These are phyloP conservation scores for Vitis riparia DNA, from an alignment of 164 flowering plant species.

Conservation along the genomic window DNA sequence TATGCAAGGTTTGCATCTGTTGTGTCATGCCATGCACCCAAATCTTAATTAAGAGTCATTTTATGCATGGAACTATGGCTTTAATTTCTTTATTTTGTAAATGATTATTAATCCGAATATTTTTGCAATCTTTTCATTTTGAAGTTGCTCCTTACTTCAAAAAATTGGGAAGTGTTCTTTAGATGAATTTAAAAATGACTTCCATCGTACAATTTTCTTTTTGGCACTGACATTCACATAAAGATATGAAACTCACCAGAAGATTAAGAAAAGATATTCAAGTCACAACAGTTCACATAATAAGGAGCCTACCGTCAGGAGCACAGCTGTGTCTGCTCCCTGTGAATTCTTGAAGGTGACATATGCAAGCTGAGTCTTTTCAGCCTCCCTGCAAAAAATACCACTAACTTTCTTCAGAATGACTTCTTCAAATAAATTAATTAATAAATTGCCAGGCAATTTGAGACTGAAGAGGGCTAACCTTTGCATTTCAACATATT, in stretches of 20 bases:
- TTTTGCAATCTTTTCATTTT: not conserved
- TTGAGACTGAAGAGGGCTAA: conserved; percentile 10
- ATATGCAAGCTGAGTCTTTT: conserved; percentile 55
- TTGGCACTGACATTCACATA: too few relatives aligned
- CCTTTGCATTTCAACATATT: conserved; percentile 70
- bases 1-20: too few relatives aligned
- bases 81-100: not conserved
- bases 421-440: not conserved
- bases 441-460: not conserved
- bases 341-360: conserved; percentile 81
- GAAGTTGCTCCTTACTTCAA: too few relatives aligned
- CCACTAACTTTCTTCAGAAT: conserved; percentile 5
- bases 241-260: too few relatives aligned
- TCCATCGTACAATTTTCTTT: too few relatives aligned
- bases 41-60: too few relatives aligned
- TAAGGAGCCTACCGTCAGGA: conserved; percentile 45
- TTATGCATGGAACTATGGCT: not conserved
- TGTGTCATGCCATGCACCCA: too few relatives aligned
- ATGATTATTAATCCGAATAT: not conserved
- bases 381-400: conserved; percentile 47
- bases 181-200: too few relatives aligned
- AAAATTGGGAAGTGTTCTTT: too few relatives aligned
- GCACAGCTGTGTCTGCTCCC: conserved; percentile 79
- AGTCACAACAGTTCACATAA: not conserved
- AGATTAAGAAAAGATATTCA: not conserved